A percentile compares a stretch with the other conserved stretches of the same genome.
Conservation (phyloP, 441 rosid genomes). For the Omphalea diandra region DNA sequence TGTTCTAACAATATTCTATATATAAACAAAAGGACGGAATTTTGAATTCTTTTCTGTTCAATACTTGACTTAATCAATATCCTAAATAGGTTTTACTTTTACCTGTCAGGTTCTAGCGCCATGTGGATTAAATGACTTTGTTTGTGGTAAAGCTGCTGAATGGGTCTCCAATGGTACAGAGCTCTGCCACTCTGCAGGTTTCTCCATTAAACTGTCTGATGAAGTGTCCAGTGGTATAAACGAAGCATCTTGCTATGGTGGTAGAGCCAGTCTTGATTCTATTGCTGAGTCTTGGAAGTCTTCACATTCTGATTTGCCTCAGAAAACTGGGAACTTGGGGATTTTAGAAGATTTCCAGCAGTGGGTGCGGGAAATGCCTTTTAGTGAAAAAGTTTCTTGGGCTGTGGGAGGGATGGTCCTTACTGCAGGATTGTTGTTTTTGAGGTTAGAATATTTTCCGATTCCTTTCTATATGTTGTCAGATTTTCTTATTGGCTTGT, state of each 20-base stretch:
- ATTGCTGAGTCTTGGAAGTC: slow-evolving; percentile 61
- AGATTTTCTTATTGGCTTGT: not conserved
- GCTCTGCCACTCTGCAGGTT: slow-evolving; percentile 70
- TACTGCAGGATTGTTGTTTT: slow-evolving; percentile 64
- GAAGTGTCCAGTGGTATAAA: slow-evolving; percentile 27
- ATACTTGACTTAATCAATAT: slow-evolving; percentile 18
- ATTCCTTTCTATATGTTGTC: not conserved
- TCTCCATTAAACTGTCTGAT: slow-evolving; percentile 44
- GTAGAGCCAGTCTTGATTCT: slow-evolving; percentile 64
- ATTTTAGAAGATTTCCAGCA: slow-evolving; percentile 49
- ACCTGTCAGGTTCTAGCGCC: slow-evolving; percentile 64
- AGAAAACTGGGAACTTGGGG: slow-evolving; percentile 32
- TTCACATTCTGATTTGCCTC: slow-evolving; percentile 34
- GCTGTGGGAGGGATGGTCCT: slow-evolving; percentile 81
- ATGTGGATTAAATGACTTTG: slow-evolving; percentile 67
- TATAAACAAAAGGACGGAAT: too few species aligned
- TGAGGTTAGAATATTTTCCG: slow-evolving; percentile 44
- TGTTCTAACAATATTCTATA: too few species aligned
- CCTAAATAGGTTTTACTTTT: slow-evolving; percentile 27
- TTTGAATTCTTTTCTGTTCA: not conserved
- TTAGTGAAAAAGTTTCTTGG: slow-evolving; percentile 58
- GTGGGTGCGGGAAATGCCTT: slow-evolving; percentile 50
- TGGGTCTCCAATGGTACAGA: slow-evolving; percentile 79
- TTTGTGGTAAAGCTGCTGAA: slow-evolving; percentile 72
- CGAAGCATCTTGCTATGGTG: slow-evolving; percentile 69